These are phyloP conservation scores for Venturia carpophila DNA, from an alignment of 2,329 filamentous ascomycete species.

Conservation along the genomic window DNA sequence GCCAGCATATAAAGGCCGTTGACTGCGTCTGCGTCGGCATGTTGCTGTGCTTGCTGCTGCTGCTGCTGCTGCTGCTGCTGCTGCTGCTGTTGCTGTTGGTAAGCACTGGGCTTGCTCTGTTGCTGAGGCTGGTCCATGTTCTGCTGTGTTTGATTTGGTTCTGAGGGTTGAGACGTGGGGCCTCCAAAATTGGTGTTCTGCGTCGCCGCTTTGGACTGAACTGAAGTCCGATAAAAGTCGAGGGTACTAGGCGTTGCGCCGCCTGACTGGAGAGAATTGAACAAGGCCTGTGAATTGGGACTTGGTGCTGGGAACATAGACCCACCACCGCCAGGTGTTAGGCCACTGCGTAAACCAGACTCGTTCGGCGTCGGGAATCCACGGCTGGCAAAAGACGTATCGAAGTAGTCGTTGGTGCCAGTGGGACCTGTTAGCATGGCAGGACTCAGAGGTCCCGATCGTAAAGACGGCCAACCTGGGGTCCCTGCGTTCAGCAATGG, in stretches of 20 bases:
- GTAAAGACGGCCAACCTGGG: conserved; percentile 76
- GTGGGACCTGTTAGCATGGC: conserved; percentile 88
- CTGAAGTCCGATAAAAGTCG: conserved; percentile 89
- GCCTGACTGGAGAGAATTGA: conserved; percentile 69
- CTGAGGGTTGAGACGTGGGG: conserved; percentile 38
- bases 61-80: conserved; percentile 41
- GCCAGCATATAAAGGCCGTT: conserved; percentile 91
- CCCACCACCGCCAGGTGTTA: conserved; percentile 89
- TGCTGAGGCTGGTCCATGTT: conserved; percentile 51
- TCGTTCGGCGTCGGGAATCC: conserved; percentile 95
- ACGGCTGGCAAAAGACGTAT: conserved; percentile 61
- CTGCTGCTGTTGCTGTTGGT: conserved; percentile 57
- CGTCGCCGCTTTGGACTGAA: conserved; percentile 63
- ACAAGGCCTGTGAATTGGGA: conserved; percentile 76
- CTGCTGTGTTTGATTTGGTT: conserved; percentile 34
- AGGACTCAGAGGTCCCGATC: conserved; percentile 88
- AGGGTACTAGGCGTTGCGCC: conserved; percentile 82
- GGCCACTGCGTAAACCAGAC: conserved; percentile 79
- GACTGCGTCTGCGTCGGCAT: conserved; percentile 71
- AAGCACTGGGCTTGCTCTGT: conserved; percentile 50
- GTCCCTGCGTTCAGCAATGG: conserved; percentile 67
- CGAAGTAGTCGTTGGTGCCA: conserved; percentile 74
- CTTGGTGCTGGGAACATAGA: conserved; percentile 95
- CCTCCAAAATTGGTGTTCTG: conserved; percentile 32
- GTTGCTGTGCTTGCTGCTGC: conserved; percentile 71